Evolutionary conservation across 1,139 yeast species (phyloP), one percentile per base, ranked within the genome.

Genomic region (Ogataea hybrid): DNA sequence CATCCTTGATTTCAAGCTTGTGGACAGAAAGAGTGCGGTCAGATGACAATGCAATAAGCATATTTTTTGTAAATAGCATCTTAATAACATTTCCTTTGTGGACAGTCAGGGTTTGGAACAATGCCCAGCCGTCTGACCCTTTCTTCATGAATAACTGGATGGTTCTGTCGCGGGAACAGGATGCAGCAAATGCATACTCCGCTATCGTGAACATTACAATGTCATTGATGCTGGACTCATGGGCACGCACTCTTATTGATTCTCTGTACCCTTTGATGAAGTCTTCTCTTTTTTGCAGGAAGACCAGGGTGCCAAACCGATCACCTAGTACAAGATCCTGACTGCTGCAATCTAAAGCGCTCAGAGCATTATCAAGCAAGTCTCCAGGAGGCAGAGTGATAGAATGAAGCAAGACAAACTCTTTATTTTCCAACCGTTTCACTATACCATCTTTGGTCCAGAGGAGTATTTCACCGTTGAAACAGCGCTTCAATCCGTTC

Each of bases 161-260:
- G 67, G 80, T 80, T 35, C 86, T 57, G 56, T 81, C 87, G 28
- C 86, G 63, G 3, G 84, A 75, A 29, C 77, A 71, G 37, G 75
- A 70, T 16, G 69, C 67, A 2, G 72, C 52, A 33, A 73, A 62
- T 27, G 62, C 54, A 25, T 45, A 36, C 0, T 49, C 46, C 0
- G 50, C 60, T 4, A 62, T 41, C 28, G 57, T 51, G 42, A 73
- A 70, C 41, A 58, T 63, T 1, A 58, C 42, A 2, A 75, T 53
- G 33, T 73, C 79, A 44, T 74, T 76, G 10, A 77, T 57, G 11
- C 71, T 59, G 2, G 79, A 74, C 16, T 76, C 69, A 49, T 77
- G 83, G 0, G 79, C 79, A 39, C 73, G 70, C 9, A 55, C 37
- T n/a, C 44, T 42, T 6, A 44, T 41, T 3, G 29, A 17, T 32